phyloP scores from a whole-genome alignment of 257 asterid genomes.

The Solanum appendiculatum region DNA sequence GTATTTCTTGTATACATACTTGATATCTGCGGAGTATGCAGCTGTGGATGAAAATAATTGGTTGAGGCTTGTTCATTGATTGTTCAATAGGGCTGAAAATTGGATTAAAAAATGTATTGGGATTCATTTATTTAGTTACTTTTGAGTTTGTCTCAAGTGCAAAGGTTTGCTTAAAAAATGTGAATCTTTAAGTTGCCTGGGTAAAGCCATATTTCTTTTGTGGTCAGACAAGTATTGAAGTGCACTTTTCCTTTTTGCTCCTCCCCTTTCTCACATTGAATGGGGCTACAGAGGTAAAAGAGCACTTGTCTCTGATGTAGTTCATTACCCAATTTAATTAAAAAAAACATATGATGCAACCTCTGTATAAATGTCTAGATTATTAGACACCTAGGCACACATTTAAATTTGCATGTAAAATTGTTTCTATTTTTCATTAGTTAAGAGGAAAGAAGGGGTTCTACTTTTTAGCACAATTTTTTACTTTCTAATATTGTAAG shows the following conservation, averaged over 20 bases:
- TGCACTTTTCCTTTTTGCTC: not conserved
- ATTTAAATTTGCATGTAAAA: not conserved
- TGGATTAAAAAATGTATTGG: not conserved
- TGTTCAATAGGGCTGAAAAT: not conserved
- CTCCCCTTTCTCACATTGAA: not conserved
- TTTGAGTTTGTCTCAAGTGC: not conserved
- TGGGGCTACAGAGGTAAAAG: not conserved
- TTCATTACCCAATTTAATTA: not conserved
- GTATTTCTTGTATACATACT: not conserved
- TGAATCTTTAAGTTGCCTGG: not conserved
- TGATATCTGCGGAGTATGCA: not conserved
- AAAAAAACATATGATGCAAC: not conserved
- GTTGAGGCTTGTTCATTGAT: not conserved
- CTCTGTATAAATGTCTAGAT: not conserved
- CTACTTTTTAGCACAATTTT: not conserved
- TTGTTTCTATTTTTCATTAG: not conserved
- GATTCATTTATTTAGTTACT: not conserved
- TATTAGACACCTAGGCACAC: not conserved
- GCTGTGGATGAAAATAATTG: not conserved
- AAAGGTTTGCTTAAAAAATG: not conserved
- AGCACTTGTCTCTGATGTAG: not conserved
- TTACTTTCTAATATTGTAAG: not conserved
- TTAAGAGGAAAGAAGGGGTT: not conserved
- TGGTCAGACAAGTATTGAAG: not conserved
- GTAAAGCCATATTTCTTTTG: not conserved